Evolutionary conservation across 169 alveolate species (phyloP).

Genomic region (Cryptosporidium meleagridis): DNA sequence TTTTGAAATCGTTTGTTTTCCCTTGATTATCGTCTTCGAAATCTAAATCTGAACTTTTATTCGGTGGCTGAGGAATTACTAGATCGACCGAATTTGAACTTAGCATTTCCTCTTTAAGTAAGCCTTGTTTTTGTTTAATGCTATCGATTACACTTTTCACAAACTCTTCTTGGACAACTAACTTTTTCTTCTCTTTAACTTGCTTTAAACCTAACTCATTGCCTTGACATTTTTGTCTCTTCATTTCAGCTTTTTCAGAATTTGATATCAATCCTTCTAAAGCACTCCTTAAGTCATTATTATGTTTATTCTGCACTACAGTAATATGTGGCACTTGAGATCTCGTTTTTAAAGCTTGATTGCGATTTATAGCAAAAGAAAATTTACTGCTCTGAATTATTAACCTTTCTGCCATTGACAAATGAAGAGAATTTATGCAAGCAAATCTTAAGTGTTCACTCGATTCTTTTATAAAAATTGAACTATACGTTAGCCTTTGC

Average conservation of each 20-base stretch:
- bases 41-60: background rate
- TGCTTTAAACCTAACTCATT: background rate
- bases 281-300: background rate
- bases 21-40: background rate
- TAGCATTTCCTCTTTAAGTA: background rate
- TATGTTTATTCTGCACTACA: background rate
- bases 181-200: background rate
- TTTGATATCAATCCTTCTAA: conserved; percentile 4
- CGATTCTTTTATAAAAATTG: background rate
- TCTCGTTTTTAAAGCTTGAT: background rate
- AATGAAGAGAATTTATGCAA: background rate
- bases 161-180: background rate
- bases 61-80: conserved; percentile 43
- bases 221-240: background rate
- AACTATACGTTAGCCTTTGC: background rate
- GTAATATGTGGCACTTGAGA: too few relatives aligned
- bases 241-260: background rate
- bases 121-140: background rate
- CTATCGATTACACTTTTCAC: background rate
- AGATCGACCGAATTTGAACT: background rate
- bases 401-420: conserved; percentile 18
- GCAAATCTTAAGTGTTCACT: background rate
- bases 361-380: background rate
- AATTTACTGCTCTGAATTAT: conserved; percentile 6
- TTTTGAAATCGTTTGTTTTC: background rate